Base-by-base conservation (phyloP, 768 basidiomycete genomes). In the Boletus rubropictus region DNA sequence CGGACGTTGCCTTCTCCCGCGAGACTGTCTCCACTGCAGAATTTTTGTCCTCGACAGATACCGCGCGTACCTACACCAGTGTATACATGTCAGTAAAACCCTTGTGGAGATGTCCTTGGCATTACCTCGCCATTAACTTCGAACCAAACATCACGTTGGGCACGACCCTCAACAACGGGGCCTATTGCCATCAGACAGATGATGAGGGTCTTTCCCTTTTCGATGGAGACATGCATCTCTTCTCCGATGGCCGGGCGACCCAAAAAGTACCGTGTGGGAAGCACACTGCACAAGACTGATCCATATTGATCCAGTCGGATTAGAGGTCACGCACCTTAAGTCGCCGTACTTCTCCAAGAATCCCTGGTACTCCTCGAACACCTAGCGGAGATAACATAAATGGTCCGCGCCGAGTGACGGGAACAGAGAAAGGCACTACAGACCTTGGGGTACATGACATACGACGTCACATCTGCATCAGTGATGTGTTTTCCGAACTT, bases 401-500 rank as follows among this genome's bases (percentile, higher is more conserved):
- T 25, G 34, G 21, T 49, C 53, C 39, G 35, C 20, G 35, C 39
- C 33, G 21, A 39, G 28, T 42, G 38, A 49, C 38, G 25, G 46
- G 42, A 53, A 34, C 8, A 42, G 27, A 33, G 39, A 27, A 27
- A 46, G 50, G 32, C 2, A 46, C 45, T n/a, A 56, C 63, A 39
- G 54, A 87, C 92, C 84, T 96, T 95, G 35, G 95, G 93, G 65
- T 97, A 99, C 94, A 99, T 97, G 66, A 89, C 88, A 74, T 92
- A 96, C 42, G 89, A 93, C 32, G 85, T 82, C 38, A 98, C 94
- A 67, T 99, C 96, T 41, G 77, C 75, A 65, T 95, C 92, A 9
- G 88, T 87, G 64, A 99, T 94, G 63, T 91, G 86, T 68, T 89
- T 89, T 45, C 96, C 96, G 68, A 89, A 98, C 69, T 89, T 96